Base-by-base conservation (phyloP, 768 basidiomycete species). In the Harrya chromipes region DNA sequence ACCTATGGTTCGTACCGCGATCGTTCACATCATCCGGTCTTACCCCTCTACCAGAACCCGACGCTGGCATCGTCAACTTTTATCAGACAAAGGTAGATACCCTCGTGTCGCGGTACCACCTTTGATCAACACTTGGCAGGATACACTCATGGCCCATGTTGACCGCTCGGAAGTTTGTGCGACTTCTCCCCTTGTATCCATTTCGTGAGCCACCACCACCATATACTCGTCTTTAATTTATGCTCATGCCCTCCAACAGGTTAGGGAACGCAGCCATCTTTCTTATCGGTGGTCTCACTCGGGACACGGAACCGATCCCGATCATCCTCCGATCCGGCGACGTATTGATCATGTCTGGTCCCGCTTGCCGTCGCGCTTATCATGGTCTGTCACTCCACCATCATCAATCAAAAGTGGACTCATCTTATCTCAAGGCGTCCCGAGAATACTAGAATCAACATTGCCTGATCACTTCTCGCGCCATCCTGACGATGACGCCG, bases 121-220 rank as follows among this genome's bases (percentile, higher is more conserved):
- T 7, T 21, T 16, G 38, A 40, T 49, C 12, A 14, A 39, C 19
- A 29, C 33, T 23, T 43, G 23, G 17, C n/a, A 53, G 80, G 94
- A 98, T 55, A 90, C 93, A 0, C 80, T 99, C 17, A 97, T 97
- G 87, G 95, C 82, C 0, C 95, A 99, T 66, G 91, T 97, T n/a
- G 95, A 99, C 67, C 87, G 90, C 17, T 93, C 94, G 19, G 95
- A 99, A 70, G 78, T 95, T 9, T 95, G 94, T 58, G 84, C 91
- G 2, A 90, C 90, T 5, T 85, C 91, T 0, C 95, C 95, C 0
- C 78, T 99, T 0, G 90, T 97, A 6, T 97, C 93, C 0, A 84
- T 99, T 43, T 97, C 94, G 94, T 94, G 56, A 59, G 87, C 67
- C 40, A 40, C 41, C 16, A 40, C 24, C 17, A n/a, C 16, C 29